These are phyloP conservation scores for Alternaria sp. DNA, from an alignment of 2,329 filamentous ascomycete species.

Conservation along the genomic window DNA sequence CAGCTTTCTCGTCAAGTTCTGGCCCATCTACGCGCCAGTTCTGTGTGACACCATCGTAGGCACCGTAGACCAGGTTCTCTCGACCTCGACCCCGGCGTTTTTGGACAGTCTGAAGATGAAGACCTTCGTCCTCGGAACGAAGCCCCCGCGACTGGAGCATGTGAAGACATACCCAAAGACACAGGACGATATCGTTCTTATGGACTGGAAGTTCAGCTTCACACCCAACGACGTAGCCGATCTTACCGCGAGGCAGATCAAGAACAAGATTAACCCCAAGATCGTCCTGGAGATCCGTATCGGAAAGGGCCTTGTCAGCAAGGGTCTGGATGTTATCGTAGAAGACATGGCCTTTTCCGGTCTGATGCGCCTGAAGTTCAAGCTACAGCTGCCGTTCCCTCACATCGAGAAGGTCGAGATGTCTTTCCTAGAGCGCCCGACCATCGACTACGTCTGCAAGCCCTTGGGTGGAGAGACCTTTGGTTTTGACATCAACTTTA, in stretches of 20 bases:
- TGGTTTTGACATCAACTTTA: slow-evolving; percentile 99
- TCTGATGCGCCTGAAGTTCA: slow-evolving; percentile 95
- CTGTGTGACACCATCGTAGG: slow-evolving; percentile 90
- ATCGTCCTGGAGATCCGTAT: slow-evolving; percentile 92
- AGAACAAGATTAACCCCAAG: slow-evolving; percentile 97
- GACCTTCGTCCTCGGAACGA: slow-evolving; percentile 91
- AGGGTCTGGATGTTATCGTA: slow-evolving; percentile 95
- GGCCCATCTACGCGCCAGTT: slow-evolving; percentile 97
- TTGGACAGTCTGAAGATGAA: slow-evolving; percentile 93
- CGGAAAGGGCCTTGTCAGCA: slow-evolving; percentile 96
- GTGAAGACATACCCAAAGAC: slow-evolving; percentile 98
- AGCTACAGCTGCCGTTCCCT: slow-evolving; percentile 93
- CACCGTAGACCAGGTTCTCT: slow-evolving; percentile 94
- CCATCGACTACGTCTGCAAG: slow-evolving; percentile 97
- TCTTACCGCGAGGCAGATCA: slow-evolving; percentile 86
- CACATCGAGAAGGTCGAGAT: slow-evolving; percentile 95
- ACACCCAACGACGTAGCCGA: slow-evolving; percentile 93
- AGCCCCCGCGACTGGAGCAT: slow-evolving; percentile 94
- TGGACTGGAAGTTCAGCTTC: slow-evolving; percentile 99
- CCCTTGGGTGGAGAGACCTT: slow-evolving; percentile 93
- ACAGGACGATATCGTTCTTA: slow-evolving; percentile 92
- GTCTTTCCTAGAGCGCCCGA: slow-evolving; percentile 87
- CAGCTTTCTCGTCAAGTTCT: slow-evolving; percentile 97
- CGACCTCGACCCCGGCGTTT: slow-evolving; percentile 88
- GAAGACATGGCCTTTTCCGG: slow-evolving; percentile 97